Percentiles rank a stretch among this genome's conserved stretches.
Conservation (phyloP, 2,329 filamentous ascomycete species). For the Calonectria pteridis region DNA sequence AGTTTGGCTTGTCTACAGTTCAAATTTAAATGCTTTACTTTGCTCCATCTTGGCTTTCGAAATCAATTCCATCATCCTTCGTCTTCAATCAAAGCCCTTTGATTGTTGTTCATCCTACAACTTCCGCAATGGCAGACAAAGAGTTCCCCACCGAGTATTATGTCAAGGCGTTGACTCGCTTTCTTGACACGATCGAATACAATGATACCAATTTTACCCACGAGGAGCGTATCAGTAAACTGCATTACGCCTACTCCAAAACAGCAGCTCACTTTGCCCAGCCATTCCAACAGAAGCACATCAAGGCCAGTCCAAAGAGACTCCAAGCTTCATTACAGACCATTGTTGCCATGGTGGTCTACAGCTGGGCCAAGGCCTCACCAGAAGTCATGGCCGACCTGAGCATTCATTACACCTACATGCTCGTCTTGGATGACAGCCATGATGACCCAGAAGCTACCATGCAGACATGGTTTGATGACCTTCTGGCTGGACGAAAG, state of each 20-base stretch:
- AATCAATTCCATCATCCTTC: no score
- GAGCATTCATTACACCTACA: neutral
- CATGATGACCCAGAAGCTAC: neutral
- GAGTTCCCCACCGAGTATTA: neutral
- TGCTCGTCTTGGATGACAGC: neutral
- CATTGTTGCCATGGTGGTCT: neutral
- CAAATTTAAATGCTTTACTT: no score
- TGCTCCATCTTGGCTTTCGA: no score
- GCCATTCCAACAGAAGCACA: neutral
- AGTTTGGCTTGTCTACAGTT: no score
- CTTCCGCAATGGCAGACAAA: neutral
- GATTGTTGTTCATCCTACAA: neutral
- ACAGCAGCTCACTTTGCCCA: neutral
- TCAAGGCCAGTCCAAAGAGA: neutral
- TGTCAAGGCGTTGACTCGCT: neutral
- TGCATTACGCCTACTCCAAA: neutral
- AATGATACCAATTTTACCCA: neutral
- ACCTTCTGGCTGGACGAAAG: neutral
- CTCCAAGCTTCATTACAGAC: neutral
- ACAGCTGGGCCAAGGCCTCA: neutral
- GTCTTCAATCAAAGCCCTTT: no score
- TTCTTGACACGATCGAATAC: conserved; percentile 2
- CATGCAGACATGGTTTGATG: neutral
- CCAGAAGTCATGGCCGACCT: conserved; percentile 1
- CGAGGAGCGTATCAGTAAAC: neutral